Conservation (phyloP, 2,329 filamentous ascomycete species). For the Thielaviopsis punctulata region DNA sequence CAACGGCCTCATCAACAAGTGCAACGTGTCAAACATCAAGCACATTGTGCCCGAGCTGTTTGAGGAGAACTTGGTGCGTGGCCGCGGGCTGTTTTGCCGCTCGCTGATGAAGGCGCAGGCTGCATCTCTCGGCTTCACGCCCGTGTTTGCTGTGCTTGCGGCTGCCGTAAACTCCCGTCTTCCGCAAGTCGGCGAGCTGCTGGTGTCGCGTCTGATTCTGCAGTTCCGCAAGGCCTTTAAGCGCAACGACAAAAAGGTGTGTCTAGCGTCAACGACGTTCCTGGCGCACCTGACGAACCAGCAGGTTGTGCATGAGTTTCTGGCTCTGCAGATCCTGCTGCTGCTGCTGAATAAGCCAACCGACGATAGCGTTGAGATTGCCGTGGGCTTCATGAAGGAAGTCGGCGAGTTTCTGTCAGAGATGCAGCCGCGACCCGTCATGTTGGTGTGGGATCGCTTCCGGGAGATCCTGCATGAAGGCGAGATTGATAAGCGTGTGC, state of each 20-base stretch:
- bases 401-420: constrained; percentile 89
- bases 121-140: constrained; percentile 85
- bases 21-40: constrained; percentile 97
- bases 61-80: constrained; percentile 80
- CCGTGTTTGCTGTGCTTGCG: constrained; percentile 89
- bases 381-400: constrained; percentile 80
- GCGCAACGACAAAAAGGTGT: constrained; percentile 92
- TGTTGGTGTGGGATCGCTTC: constrained; percentile 91
- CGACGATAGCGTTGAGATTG: constrained; percentile 94
- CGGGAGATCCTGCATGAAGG: constrained; percentile 88
- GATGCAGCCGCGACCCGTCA: constrained; percentile 76
- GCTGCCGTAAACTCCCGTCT: constrained; percentile 97
- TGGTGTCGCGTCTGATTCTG: constrained; percentile 69
- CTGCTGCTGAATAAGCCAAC: constrained; percentile 90
- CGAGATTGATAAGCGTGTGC: constrained; percentile 93
- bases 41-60: constrained; percentile 92
- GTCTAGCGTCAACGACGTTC: constrained; percentile 82
- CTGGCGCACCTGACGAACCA: constrained; percentile 91
- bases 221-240: constrained; percentile 94
- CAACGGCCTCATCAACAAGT: constrained; percentile 97
- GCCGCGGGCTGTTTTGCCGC: constrained; percentile 80
- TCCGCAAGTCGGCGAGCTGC: constrained; percentile 80
- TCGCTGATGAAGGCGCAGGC: constrained; percentile 98
- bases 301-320: constrained; percentile 85
- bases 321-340: constrained; percentile 81